A percentile compares a stretch with the other conserved stretches of the same genome.
phyloP scores from a whole-genome alignment of 1,284 basidiomycete species.

The Fomitopsis pinicola region DNA sequence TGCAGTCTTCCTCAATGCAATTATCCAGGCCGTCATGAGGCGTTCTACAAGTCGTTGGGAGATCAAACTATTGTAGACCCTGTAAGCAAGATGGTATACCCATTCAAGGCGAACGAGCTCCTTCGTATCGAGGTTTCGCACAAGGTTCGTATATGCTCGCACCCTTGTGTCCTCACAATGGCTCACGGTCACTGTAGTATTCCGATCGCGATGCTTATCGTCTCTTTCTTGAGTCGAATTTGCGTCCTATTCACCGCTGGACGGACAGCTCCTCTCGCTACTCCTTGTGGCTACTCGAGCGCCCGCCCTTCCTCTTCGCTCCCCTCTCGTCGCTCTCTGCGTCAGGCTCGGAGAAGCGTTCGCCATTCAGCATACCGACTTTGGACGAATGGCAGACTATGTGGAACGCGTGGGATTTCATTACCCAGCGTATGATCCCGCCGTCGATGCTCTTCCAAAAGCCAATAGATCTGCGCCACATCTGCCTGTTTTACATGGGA shows the following conservation, averaged over 20 bases:
- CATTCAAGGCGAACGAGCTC: slow-evolving; percentile 69
- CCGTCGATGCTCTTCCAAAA: slow-evolving; percentile 83
- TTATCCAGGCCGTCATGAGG: slow-evolving; percentile 75
- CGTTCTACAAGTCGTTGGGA: slow-evolving; percentile 73
- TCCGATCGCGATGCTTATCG: slow-evolving; percentile 70
- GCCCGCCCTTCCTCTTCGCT: slow-evolving; percentile 78
- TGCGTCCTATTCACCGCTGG: slow-evolving; percentile 90
- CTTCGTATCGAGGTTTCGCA: slow-evolving; percentile 83
- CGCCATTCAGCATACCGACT: slow-evolving; percentile 63
- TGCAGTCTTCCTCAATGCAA: background rate
- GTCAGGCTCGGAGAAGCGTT: slow-evolving; percentile 21
- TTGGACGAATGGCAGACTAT: slow-evolving; percentile 77
- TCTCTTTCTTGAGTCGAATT: slow-evolving; percentile 74
- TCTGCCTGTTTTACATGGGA: slow-evolving; percentile 87
- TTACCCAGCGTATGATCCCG: slow-evolving; percentile 88
- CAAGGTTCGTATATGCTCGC: background rate
- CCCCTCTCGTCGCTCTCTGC: slow-evolving; percentile 33
- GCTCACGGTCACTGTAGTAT: slow-evolving; percentile 49
- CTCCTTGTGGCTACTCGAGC: slow-evolving; percentile 89
- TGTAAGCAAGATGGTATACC: slow-evolving; percentile 35
- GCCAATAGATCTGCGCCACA: slow-evolving; percentile 91
- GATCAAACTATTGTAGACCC: slow-evolving; percentile 60
- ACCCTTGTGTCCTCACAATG: background rate
- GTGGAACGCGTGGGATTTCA: slow-evolving; percentile 90
- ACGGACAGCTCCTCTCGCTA: slow-evolving; percentile 72